Conservation (phyloP, 1,284 basidiomycete species). For the Fomitopsis betulina region DNA sequence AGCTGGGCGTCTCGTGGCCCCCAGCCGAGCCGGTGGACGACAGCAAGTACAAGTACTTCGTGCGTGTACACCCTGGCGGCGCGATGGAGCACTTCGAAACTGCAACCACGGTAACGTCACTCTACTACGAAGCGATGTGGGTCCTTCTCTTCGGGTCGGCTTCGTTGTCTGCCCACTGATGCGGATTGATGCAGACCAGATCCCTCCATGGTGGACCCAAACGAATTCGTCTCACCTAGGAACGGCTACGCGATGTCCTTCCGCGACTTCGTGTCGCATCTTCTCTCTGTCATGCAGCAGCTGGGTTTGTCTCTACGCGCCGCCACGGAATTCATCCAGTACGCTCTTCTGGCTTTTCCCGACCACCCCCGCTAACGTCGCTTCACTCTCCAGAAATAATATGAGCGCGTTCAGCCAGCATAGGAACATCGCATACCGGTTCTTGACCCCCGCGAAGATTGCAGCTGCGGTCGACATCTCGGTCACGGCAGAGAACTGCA, state of each 20-base stretch:
- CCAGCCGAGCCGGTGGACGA: slow-evolving; percentile 61
- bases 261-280: slow-evolving; percentile 70
- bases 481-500: slow-evolving; percentile 70
- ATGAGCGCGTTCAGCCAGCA: slow-evolving; percentile 65
- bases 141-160: slow-evolving; percentile 21
- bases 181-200: slow-evolving; percentile 51
- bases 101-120: slow-evolving; percentile 66
- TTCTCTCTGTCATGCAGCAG: slow-evolving; percentile 72
- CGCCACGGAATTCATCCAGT: slow-evolving; percentile 76
- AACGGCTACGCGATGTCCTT: slow-evolving; percentile 80
- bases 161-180: slow-evolving; percentile 10
- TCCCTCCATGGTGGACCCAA: slow-evolving; percentile 63
- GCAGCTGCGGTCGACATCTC: slow-evolving; percentile 81
- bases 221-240: slow-evolving; percentile 68
- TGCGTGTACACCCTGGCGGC: slow-evolving; percentile 74
- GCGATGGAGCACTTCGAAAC: slow-evolving; percentile 78
- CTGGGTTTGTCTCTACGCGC: slow-evolving; percentile 76
- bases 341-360: slow-evolving; percentile 19
- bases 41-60: slow-evolving; percentile 73
- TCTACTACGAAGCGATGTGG: slow-evolving; percentile 77
- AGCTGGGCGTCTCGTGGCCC: slow-evolving; percentile 68
- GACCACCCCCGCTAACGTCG: background rate
- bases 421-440: slow-evolving; percentile 83
- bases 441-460: slow-evolving; percentile 69
- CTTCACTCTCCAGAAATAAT: slow-evolving; percentile 51